Conservation (phyloP, 2,329 filamentous ascomycete species). For the Trichoderma sp. region DNA sequence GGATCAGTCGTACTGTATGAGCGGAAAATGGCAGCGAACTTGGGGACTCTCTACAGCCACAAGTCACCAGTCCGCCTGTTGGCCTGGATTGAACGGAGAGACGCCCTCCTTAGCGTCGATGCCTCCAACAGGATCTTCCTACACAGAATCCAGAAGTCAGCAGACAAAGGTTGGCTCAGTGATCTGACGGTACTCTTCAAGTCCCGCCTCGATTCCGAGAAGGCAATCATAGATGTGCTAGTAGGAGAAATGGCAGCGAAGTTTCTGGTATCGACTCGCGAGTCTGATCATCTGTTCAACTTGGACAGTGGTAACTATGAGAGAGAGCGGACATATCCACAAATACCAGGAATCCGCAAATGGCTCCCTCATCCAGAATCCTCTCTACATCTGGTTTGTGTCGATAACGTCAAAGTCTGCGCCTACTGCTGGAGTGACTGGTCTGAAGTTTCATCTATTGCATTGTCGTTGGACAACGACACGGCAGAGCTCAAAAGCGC, state of each 20-base stretch:
- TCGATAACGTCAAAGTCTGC: constrained; percentile 26
- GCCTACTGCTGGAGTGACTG: constrained; percentile 31
- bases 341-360: constrained; percentile 17
- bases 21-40: constrained; percentile 25
- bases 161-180: constrained; percentile 17
- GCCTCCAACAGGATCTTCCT: constrained; percentile 27
- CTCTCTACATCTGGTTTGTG: constrained; percentile 29
- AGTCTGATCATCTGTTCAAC: constrained; percentile 32
- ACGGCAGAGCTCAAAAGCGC: constrained; percentile 26
- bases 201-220: constrained; percentile 24
- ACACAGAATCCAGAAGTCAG: constrained; percentile 20
- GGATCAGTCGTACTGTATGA: constrained; percentile 34
- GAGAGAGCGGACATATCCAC: constrained; percentile 21
- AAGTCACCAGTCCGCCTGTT: constrained; percentile 30
- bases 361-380: constrained; percentile 25
- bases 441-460: constrained; percentile 24
- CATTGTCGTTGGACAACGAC: constrained; percentile 15
- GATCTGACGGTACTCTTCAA: constrained; percentile 21
- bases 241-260: constrained; percentile 22
- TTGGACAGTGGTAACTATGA: constrained; percentile 24
- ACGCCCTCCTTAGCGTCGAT: constrained; percentile 31
- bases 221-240: constrained; percentile 29
- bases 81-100: constrained; percentile 25
- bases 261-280: constrained; percentile 32
- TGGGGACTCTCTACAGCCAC: constrained; percentile 31